Base-by-base conservation (phyloP, 2,329 filamentous ascomycete genomes). In the Talaromyces marneffei region DNA sequence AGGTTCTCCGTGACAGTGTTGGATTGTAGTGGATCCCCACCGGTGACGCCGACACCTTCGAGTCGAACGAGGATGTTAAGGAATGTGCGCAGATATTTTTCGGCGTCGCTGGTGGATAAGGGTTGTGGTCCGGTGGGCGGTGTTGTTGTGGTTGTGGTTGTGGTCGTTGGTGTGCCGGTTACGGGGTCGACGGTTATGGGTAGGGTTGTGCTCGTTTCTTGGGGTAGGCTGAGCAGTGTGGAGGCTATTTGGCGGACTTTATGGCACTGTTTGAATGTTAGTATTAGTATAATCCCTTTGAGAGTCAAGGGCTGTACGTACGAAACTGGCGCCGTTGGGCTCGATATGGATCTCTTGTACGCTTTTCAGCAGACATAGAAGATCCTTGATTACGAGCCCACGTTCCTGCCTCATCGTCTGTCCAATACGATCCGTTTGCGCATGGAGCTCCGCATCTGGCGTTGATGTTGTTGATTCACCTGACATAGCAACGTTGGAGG, bases 321-420 rank as follows among this genome's bases (percentile, higher is more conserved):
- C 85, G 68, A 87, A 84, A 62, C 82, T 85, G 65, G 83, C 83
- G 25, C 83, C 85, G 65, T 86, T 87, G 9, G 85, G 85, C 72
- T 96, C 91, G 82, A 95, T 89, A 73, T 92, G 92, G 62, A 90
- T 85, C 78, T 93, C 90, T 53, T 88, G 89, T 67, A 96, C 90
- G 60, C 85, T 90, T 27, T 85, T 84, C 4, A 96, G 78, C 2
- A 95, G 87, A 2, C 85, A 81, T 1, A 95, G 82, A 1, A 96
- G 81, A 72, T 92, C 87, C 66, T 90, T 87, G 10, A 95, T 86
- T 33, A 96, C 91, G n/a, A 85, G 81, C 68, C 92, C 90, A 3
- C 90, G 85, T 77, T 96, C 92, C 23, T 85, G 79, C 1, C 82
- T 80, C 84, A 96, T 91, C 70, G 84, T 81, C 3, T 82, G 79